Evolutionary conservation across 768 basidiomycete species (phyloP).

Genomic region (Tricholomella constricta): DNA sequence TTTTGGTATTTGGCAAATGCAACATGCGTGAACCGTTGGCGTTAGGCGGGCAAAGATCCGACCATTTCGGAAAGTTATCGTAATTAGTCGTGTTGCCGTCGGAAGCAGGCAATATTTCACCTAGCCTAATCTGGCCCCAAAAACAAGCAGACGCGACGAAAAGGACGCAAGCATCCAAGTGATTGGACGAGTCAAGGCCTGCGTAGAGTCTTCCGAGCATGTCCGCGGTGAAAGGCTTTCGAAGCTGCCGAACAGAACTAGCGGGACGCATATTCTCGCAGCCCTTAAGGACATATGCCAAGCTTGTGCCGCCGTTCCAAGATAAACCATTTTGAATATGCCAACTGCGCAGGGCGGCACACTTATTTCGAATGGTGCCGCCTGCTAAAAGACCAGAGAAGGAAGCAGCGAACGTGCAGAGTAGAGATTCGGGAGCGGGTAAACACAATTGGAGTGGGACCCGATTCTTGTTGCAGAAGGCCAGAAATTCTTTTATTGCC

Average conservation of each 20-base stretch:
- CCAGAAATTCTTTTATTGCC: not conserved
- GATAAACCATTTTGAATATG: slow-evolving; percentile 26
- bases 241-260: no score
- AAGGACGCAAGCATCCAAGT: slow-evolving; percentile 22
- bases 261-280: slow-evolving; percentile 24
- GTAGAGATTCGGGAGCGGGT: slow-evolving; percentile 25
- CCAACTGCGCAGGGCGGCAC: slow-evolving; percentile 33
- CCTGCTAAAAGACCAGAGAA: slow-evolving; percentile 20
- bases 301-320: slow-evolving; percentile 21
- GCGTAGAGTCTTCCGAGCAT: not conserved
- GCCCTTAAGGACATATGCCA: slow-evolving; percentile 26
- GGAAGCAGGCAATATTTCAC: slow-evolving; percentile 28
- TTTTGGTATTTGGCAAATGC: slow-evolving; percentile 28
- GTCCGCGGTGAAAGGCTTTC: no score
- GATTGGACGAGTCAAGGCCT: not conserved
- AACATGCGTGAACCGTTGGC: slow-evolving; percentile 16
- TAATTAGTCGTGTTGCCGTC: not conserved
- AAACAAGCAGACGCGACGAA: slow-evolving; percentile 26
- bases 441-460: slow-evolving; percentile 16
- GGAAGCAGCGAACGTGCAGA: slow-evolving; percentile 31
- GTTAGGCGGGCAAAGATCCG: not conserved
- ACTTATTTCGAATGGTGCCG: slow-evolving; percentile 20
- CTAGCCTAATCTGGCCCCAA: slow-evolving; percentile 33
- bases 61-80: slow-evolving; percentile 5
- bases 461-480: slow-evolving; percentile 17